These are phyloP conservation scores for Eucalyptus cloeziana DNA, from an alignment of 345 rosid species.

Conservation along the genomic window DNA sequence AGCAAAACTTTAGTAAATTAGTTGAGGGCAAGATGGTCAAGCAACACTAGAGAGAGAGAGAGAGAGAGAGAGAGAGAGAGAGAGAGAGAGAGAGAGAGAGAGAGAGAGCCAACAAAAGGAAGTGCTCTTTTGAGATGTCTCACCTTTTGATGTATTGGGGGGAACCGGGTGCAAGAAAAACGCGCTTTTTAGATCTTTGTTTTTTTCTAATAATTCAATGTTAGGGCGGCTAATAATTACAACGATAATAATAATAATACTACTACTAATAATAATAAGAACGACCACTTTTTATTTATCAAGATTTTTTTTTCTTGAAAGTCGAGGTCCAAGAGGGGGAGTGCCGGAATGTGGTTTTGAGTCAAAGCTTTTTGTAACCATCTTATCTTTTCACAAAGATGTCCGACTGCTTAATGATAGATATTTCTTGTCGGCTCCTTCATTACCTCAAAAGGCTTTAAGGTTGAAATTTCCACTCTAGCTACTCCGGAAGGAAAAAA, in stretches of 20 bases:
- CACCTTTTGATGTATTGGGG: conserved; percentile 3
- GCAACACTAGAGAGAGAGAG: neutral
- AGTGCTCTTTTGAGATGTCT: neutral
- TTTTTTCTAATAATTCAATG: conserved; percentile 1
- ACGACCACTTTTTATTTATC: neutral
- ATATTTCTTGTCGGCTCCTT: neutral
- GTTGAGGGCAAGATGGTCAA: neutral
- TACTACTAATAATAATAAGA: neutral
- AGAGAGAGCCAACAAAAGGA: neutral
- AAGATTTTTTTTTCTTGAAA: neutral
- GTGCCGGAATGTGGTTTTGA: neutral
- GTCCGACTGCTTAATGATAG: neutral
- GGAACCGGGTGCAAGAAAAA: neutral
- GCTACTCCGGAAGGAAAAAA: neutral
- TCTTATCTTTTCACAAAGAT: neutral
- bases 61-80: neutral
- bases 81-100: too few species aligned
- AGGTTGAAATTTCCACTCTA: neutral
- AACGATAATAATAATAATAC: too few species aligned
- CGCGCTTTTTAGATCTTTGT: neutral
- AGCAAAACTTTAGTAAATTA: neutral
- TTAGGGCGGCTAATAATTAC: conserved; percentile 14
- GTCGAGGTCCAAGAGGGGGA: neutral
- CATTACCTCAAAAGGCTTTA: neutral
- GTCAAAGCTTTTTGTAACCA: neutral